phyloP scores from a whole-genome alignment of 345 rosid genomes.

The Brassica juncea region DNA sequence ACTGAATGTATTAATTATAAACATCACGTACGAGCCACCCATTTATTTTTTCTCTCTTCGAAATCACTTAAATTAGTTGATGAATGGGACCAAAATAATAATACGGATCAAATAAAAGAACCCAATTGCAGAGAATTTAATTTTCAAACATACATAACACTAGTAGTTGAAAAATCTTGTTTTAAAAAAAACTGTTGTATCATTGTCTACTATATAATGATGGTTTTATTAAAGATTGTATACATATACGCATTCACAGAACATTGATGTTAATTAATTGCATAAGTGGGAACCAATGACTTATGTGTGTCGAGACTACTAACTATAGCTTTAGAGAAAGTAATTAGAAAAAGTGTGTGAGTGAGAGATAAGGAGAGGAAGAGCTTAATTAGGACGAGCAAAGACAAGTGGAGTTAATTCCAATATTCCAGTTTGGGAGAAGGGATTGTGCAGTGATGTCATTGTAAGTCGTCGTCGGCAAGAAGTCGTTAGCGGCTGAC shows the following conservation, averaged over 20 bases:
- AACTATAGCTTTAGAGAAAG: conserved; percentile 46
- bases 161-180: conserved; percentile 5
- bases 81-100: background rate
- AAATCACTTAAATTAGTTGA: background rate
- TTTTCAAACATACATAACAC: background rate
- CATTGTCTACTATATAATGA: background rate
- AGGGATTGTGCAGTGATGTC: background rate
- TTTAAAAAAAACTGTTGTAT: background rate
- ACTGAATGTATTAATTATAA: background rate
- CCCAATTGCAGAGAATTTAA: background rate
- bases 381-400: conserved; percentile 29
- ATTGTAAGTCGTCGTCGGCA: conserved; percentile 8
- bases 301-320: conserved; percentile 32
- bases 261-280: conserved; percentile 5
- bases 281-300: conserved; percentile 33
- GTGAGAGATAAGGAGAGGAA: conserved; percentile 7
- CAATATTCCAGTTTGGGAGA: conserved; percentile 36
- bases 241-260: conserved; percentile 11
- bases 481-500: background rate
- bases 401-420: conserved; percentile 18
- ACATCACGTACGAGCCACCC: background rate
- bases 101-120: background rate
- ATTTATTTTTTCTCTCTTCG: background rate
- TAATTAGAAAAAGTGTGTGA: conserved; percentile 8
- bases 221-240: background rate